Base-by-base conservation (phyloP, 116 monocot species). In the Thalassia testudinum region DNA sequence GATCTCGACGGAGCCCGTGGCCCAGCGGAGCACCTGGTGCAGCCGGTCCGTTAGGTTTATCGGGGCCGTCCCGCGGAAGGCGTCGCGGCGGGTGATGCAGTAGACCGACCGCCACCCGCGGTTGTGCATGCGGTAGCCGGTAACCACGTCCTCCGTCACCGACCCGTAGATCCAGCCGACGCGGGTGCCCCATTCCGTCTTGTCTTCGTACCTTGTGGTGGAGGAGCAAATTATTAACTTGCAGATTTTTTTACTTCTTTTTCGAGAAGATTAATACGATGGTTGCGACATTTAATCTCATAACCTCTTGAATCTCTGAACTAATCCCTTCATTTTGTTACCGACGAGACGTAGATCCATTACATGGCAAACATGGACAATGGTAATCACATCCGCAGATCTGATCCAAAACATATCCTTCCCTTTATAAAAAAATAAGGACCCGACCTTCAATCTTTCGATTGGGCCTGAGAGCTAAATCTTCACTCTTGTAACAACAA, bases 81-180 rank as follows among this genome's bases (percentile, higher is more conserved):
- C 91, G 37, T 91, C 91, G 2, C 81, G 75, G 51, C 78, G 77
- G 3, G 85, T 75, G 40, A 91, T 63, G 71, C 85, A 85, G 71
- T 85, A 91, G 37, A 91, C 73, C 0, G 81, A 85, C 7, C 81
- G 66, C 85, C 85, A 81, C 20, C 85, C 85, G 0, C 81, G 85
- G 53, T 91, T 91, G 76, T 91, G 91, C 91, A 91, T 91, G 7
- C 85, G 72, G 68, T 85, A 85, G 11, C 91, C 91, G 0, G 81
- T 91, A 18, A 91, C 91, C 68, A 91, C 91, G 51, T 85, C 90
- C 49, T 91, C 90, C n/a, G 90, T 91, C 63, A 91, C 90, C 22
- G 90, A 90, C 6, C 90, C 90, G 53, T 90, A 85, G 69, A 90
- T 90, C 85, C 90, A 85, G 20, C 90, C 90, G 1, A 85, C 58